phyloP scores from a whole-genome alignment of 345 rosid genomes.

The Reutealis trisperma region DNA sequence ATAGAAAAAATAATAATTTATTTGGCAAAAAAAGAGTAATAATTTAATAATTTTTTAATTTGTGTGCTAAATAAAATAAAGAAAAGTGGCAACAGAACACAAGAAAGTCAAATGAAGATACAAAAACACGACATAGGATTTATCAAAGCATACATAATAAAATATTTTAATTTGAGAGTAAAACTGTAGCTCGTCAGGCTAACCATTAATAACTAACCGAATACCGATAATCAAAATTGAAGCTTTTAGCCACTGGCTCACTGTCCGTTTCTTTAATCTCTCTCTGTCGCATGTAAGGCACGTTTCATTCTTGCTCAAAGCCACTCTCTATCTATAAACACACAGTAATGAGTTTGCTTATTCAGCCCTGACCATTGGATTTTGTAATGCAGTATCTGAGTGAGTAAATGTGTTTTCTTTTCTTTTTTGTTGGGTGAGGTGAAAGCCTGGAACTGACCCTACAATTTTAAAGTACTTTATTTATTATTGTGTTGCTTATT shows the following conservation, averaged over 20 bases:
- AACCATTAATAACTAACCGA: background rate
- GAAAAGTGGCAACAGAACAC: background rate
- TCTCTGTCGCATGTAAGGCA: conserved; percentile 33
- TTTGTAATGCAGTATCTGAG: conserved; percentile 3
- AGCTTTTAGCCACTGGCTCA: background rate
- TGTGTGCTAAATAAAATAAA: background rate
- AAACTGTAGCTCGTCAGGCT: no score
- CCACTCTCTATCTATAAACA: background rate
- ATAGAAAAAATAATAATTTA: no score
- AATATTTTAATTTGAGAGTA: no score
- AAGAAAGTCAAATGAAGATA: background rate
- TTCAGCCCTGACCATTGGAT: background rate
- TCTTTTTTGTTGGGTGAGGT: background rate
- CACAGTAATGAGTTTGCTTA: no score
- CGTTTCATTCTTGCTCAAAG: conserved; percentile 4
- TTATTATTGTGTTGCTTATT: background rate
- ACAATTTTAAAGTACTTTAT: background rate
- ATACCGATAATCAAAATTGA: background rate
- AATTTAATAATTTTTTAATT: no score
- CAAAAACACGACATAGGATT: conserved; percentile 8
- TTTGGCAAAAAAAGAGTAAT: no score
- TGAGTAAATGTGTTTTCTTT: background rate
- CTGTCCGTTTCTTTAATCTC: conserved; percentile 8
- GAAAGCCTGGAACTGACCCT: conserved; percentile 9
- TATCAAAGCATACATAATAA: background rate